phyloP scores from a whole-genome alignment of 2,329 filamentous ascomycete species.

The Diaporthe eres region DNA sequence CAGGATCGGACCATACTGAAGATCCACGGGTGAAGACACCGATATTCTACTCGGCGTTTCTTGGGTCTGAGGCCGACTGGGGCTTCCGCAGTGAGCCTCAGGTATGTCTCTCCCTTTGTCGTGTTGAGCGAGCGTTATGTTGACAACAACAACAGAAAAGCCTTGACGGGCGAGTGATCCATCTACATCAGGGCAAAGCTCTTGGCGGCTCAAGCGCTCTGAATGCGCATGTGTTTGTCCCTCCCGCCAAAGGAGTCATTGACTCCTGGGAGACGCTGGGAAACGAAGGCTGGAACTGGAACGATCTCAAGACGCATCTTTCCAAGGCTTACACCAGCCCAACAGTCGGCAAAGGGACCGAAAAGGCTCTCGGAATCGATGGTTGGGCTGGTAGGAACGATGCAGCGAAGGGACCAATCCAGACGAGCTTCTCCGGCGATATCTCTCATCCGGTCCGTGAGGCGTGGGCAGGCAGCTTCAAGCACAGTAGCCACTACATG shows the following conservation, averaged over 20 bases:
- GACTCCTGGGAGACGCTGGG: slow-evolving; percentile 49
- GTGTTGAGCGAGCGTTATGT: fast-evolving
- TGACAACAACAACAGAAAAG: neutral
- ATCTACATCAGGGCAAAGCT: slow-evolving; percentile 51
- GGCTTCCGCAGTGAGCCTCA: slow-evolving; percentile 31
- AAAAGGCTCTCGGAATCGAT: slow-evolving; percentile 15
- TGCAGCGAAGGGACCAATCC: slow-evolving; percentile 11
- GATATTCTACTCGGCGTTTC: slow-evolving; percentile 27
- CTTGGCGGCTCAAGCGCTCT: slow-evolving; percentile 51
- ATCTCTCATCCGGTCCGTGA: neutral
- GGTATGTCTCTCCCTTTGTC: neutral
- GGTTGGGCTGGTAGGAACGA: slow-evolving; percentile 11
- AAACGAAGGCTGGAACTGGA: slow-evolving; percentile 47
- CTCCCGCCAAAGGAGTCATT: slow-evolving; percentile 43
- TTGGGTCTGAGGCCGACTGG: slow-evolving; percentile 36
- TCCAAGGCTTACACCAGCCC: slow-evolving; percentile 45
- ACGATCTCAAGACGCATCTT: slow-evolving; percentile 50
- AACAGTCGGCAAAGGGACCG: neutral
- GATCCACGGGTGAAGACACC: slow-evolving; percentile 48
- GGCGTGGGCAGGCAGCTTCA: slow-evolving; percentile 32
- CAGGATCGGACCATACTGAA: slow-evolving; percentile 51
- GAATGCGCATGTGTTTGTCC: slow-evolving; percentile 46
- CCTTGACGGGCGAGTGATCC: slow-evolving; percentile 50
- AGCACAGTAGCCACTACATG: neutral
- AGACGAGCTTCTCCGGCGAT: slow-evolving; percentile 33